Conservation (phyloP, 495 filamentous ascomycete genomes). For the Talaromyces nanjingensis region DNA sequence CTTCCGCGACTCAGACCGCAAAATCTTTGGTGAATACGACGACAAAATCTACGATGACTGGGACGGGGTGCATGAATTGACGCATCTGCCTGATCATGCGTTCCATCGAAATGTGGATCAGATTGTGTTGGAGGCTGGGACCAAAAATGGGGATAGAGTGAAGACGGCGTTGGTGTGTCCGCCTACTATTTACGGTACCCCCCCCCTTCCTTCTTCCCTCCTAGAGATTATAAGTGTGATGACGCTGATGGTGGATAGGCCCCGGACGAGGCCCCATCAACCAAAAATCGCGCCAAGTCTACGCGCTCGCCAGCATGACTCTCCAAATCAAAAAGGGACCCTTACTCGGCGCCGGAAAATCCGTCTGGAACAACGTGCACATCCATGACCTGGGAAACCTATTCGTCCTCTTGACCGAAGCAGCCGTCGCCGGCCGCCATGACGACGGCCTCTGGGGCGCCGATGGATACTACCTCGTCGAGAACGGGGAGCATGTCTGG, state of each 20-base stretch:
- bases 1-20: slow-evolving; percentile 40
- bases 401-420: slow-evolving; percentile 59
- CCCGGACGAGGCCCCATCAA: slow-evolving; percentile 65
- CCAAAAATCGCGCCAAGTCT: slow-evolving; percentile 57
- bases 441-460: slow-evolving; percentile 64
- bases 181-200: slow-evolving; percentile 65
- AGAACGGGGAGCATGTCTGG: slow-evolving; percentile 67
- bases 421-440: slow-evolving; percentile 46
- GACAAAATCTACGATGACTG: slow-evolving; percentile 55
- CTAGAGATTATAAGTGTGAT: too few relatives aligned
- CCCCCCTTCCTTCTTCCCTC: background rate
- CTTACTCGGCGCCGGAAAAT: slow-evolving; percentile 55
- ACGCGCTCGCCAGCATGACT: slow-evolving; percentile 45
- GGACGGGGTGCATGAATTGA: slow-evolving; percentile 48
- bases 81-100: slow-evolving; percentile 47
- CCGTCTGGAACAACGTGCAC: slow-evolving; percentile 69
- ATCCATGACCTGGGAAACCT: slow-evolving; percentile 63
- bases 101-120: slow-evolving; percentile 57
- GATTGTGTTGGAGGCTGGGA: slow-evolving; percentile 43
- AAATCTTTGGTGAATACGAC: slow-evolving; percentile 45
- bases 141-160: slow-evolving; percentile 36
- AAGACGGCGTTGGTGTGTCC: slow-evolving; percentile 71
- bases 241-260: background rate
- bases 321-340: slow-evolving; percentile 58
- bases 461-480: slow-evolving; percentile 68